Evolutionary conservation across 2,329 filamentous ascomycete genomes (phyloP), one percentile per base, ranked within the genome.

Genomic region (Sporothrix phasma): DNA sequence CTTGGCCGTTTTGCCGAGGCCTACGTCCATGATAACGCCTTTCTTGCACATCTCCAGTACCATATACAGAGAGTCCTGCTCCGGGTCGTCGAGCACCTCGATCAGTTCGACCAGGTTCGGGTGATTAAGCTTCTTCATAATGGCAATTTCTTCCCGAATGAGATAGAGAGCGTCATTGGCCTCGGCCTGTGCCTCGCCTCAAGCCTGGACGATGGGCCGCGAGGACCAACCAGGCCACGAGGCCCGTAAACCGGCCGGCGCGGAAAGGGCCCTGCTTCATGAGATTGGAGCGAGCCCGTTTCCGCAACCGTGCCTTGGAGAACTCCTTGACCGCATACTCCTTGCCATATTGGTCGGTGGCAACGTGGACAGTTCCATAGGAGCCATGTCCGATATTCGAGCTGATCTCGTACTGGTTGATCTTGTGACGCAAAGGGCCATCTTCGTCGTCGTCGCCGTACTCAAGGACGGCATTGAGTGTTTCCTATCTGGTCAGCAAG

Each of bases 1-100:
- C 66, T 88, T 85, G 19, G 91, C 89, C 64, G 83, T 80, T 70
- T 96, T 88, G 65, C 89, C 88, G n/a, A 97, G 78, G 3, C 90
- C 91, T 63, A 99, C 90, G 71, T 92, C 93, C 92, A 97, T 97
- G 61, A 97, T 85, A 24, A 97, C 93, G 0, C 94, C 94, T 74
- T 97, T 97, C 72, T 96, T 94, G 79, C 94, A 99, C 90, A 97
- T 96, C 74, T 99, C 94, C 74, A 99, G 83, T 24, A 99, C 94
- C 90, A 99, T 97, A 77, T 97, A 99, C 13, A 99, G 78, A 3
- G 92, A 96, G 74, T 99, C 94, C 72, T 97, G 92, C 56, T 93
- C 88, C 0, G 94, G 93, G 72, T 97, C 94, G 73, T 97, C 94
- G 61, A 99, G 79, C 3, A 99, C 94, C 76, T 99, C 94, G 68